These are phyloP conservation scores for Leucocoprinus leucothites DNA, from an alignment of 768 basidiomycete species.

Conservation along the genomic window DNA sequence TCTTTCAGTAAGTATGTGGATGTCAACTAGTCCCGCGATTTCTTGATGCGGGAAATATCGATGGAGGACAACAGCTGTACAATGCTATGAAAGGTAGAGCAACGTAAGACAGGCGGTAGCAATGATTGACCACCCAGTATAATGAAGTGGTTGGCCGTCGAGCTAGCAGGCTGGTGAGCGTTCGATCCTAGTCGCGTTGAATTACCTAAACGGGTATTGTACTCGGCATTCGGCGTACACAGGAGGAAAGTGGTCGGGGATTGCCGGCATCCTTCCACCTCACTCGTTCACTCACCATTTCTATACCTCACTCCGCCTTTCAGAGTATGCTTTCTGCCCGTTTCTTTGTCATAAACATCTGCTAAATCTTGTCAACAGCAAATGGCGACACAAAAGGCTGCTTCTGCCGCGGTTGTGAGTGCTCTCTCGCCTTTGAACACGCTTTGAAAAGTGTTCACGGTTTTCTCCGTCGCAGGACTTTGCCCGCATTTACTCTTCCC, in stretches of 20 bases:
- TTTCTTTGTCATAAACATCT: neutral
- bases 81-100: too few relatives aligned
- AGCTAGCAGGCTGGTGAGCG: too few relatives aligned
- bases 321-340: slow-evolving; percentile 21
- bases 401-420: slow-evolving; percentile 63
- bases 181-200: neutral
- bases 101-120: too few relatives aligned
- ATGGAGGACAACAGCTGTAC: too few relatives aligned
- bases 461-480: slow-evolving; percentile 58
- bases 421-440: slow-evolving; percentile 1
- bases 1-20: too few relatives aligned
- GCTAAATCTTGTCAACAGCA: slow-evolving; percentile 19
- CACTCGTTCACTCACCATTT: slow-evolving; percentile 12
- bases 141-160: too few relatives aligned
- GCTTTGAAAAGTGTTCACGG: slow-evolving; percentile 22
- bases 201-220: neutral
- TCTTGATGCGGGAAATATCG: too few relatives aligned
- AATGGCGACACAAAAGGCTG: slow-evolving; percentile 70
- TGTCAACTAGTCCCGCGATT: too few relatives aligned
- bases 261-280: slow-evolving; percentile 28
- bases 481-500: slow-evolving; percentile 75
- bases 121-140: too few relatives aligned
- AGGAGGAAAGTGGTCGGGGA: slow-evolving; percentile 34
- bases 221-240: slow-evolving; percentile 31
- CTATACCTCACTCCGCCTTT: slow-evolving; percentile 17